Evolutionary conservation across 257 asterid species (phyloP), one percentile per base, ranked within the genome.

Genomic region (Primulina eburnea): DNA sequence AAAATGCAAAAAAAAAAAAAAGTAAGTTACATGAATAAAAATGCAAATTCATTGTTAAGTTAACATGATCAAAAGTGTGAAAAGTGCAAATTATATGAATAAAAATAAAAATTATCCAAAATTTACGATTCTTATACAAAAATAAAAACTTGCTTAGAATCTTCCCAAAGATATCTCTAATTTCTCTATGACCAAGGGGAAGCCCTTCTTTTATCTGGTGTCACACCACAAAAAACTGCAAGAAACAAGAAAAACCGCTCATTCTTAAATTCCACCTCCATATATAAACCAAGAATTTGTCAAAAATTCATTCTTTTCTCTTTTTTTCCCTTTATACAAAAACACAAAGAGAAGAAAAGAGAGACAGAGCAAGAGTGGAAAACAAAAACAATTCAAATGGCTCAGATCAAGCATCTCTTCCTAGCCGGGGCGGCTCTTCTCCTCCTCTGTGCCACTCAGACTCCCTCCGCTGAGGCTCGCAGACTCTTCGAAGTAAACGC

Each of bases 401-500:
- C 65, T 62, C 56, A 32, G 65, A 32, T 71, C 57, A 40, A 28
- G 30, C 63, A 35, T 52, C 58, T 76, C 56, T 69, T 75, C 18
- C 16, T 59, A 20, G 74, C 71, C 43, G 38, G 73, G 29, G 73
- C 76, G 3, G 64, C 71, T 20, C 68, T 68, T 55, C 71, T 76
- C 17, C 56, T 76, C 73, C 65, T 73, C 58, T 71, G 62, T 35
- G 64, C 52, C 26, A 50, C 75, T 59, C 26, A 50, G 63, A 28
- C 21, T n/a, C 71, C 68, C 14, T 32, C 16, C 6, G 76, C 70
- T 2, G 76, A 56, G 64, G 82, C 74, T 63, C 73, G 82, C 2
- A 74, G 57, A 10, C 75, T 37, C 77, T 6, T 16, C 35, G 83
- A 77, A 61, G 60, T 82, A 17, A 85, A 71, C 82, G 68, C 65